Percentiles rank a stretch among this genome's conserved stretches.
These are phyloP conservation scores for Ophiobolus disseminans DNA, from an alignment of 2,329 filamentous ascomycete genomes.

Conservation along the genomic window DNA sequence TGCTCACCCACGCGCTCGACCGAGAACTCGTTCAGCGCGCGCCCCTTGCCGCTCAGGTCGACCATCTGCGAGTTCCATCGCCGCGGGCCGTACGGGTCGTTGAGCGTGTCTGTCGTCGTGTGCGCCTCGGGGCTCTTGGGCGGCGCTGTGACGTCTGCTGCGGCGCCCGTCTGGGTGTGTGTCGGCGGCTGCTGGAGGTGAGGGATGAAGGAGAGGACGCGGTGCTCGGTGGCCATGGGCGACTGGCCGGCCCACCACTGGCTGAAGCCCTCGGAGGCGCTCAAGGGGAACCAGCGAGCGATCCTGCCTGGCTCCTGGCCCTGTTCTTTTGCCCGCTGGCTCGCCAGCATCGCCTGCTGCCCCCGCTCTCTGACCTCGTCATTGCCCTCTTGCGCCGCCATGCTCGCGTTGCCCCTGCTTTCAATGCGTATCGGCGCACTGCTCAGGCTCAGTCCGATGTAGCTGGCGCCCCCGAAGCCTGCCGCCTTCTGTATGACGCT, in stretches of 20 bases:
- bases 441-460: slow-evolving; percentile 36
- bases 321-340: slow-evolving; percentile 54
- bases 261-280: slow-evolving; percentile 84
- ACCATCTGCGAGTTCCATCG: slow-evolving; percentile 89
- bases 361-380: slow-evolving; percentile 32
- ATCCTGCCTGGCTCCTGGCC: slow-evolving; percentile 42
- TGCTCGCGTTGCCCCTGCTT: slow-evolving; percentile 32
- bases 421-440: slow-evolving; percentile 37
- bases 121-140: slow-evolving; percentile 49
- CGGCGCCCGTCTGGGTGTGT: slow-evolving; percentile 69
- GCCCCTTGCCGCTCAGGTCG: slow-evolving; percentile 80
- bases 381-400: slow-evolving; percentile 31
- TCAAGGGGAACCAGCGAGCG: slow-evolving; percentile 74
- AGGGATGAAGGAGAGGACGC: slow-evolving; percentile 84
- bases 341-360: slow-evolving; percentile 58
- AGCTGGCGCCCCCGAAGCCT: slow-evolving; percentile 42
- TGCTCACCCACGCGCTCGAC: slow-evolving; percentile 82
- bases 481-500: slow-evolving; percentile 34
- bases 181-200: slow-evolving; percentile 76
- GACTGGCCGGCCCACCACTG: slow-evolving; percentile 83
- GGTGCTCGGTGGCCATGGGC: slow-evolving; percentile 83
- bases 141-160: slow-evolving; percentile 49
- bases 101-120: slow-evolving; percentile 55
- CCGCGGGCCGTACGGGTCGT: slow-evolving; percentile 83
- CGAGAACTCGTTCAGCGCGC: slow-evolving; percentile 90